Conservation (phyloP, 2,329 filamentous ascomycete genomes). For the Hansfordia pulvinata region DNA sequence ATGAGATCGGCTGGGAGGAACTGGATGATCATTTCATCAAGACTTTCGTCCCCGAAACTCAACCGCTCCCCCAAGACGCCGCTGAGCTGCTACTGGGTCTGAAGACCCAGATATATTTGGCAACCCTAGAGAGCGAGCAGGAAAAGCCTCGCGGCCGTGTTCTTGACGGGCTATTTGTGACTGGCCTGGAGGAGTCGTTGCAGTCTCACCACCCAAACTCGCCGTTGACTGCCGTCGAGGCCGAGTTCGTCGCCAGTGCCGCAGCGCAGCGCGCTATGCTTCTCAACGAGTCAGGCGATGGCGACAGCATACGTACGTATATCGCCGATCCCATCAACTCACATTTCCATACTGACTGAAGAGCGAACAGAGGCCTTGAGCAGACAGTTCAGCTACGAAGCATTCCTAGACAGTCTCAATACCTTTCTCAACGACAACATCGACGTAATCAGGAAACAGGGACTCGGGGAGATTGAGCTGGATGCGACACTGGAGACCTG, state of each 20-base stretch:
- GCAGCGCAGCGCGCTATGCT: slow-evolving; percentile 15
- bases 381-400: slow-evolving; percentile 18
- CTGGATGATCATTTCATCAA: slow-evolving; percentile 16
- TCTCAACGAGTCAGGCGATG: slow-evolving; percentile 11
- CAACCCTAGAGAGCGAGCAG: slow-evolving; percentile 13
- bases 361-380: slow-evolving; percentile 9
- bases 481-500: slow-evolving; percentile 9
- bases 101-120: slow-evolving; percentile 19
- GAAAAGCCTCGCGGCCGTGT: slow-evolving; percentile 11
- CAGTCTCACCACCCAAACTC: slow-evolving; percentile 13
- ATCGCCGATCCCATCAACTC: background rate
- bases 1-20: slow-evolving; percentile 17
- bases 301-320: slow-evolving; percentile 13
- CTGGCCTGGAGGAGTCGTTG: slow-evolving; percentile 12
- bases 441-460: slow-evolving; percentile 13
- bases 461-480: slow-evolving; percentile 10
- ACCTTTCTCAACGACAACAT: slow-evolving; percentile 18
- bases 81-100: slow-evolving; percentile 17
- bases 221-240: slow-evolving; percentile 11
- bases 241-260: slow-evolving; percentile 13
- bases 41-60: slow-evolving; percentile 15
- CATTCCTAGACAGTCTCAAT: slow-evolving; percentile 17
- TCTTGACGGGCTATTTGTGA: slow-evolving; percentile 15
- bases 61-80: slow-evolving; percentile 13
- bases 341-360: slow-evolving; percentile 4